Percentiles rank a stretch among this genome's conserved stretches.
Evolutionary conservation across 176 grass and related monocot genomes (phyloP).

Genomic region (Avena sativa): DNA sequence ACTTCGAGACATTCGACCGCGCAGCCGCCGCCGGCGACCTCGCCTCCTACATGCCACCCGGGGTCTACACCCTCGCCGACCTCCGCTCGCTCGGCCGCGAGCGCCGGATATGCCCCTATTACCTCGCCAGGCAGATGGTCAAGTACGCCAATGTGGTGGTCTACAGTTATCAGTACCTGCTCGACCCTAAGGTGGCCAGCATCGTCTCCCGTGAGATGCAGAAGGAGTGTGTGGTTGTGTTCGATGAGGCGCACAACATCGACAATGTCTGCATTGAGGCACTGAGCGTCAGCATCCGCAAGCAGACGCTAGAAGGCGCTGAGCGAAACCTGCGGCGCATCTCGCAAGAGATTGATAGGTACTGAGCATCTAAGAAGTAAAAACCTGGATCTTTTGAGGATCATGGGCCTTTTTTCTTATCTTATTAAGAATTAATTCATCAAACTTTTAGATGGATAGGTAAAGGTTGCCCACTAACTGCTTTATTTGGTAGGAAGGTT

Average conservation of each 20-base stretch:
- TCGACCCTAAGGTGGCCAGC: slow-evolving; percentile 92
- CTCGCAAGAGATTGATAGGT: slow-evolving; percentile 88
- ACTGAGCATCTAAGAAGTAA: slow-evolving; percentile 17
- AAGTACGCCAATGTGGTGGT: slow-evolving; percentile 88
- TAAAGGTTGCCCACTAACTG: slow-evolving; percentile 46
- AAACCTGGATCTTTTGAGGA: slow-evolving; percentile 1
- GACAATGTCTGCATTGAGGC: slow-evolving; percentile 96
- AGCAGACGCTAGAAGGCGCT: slow-evolving; percentile 84
- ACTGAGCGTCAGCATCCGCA: slow-evolving; percentile 82
- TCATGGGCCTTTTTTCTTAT: background rate
- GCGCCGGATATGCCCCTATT: slow-evolving; percentile 81
- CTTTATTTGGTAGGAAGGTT: slow-evolving; percentile 97
- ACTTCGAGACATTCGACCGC: slow-evolving; percentile 83
- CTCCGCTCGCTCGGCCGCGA: slow-evolving; percentile 74
- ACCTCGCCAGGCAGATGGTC: slow-evolving; percentile 90
- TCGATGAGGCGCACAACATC: slow-evolving; percentile 98
- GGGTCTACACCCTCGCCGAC: slow-evolving; percentile 85
- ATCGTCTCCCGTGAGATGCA: slow-evolving; percentile 96
- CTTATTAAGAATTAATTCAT: background rate
- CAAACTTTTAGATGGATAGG: background rate
- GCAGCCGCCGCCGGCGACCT: slow-evolving; percentile 59
- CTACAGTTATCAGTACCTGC: slow-evolving; percentile 95
- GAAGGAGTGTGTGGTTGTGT: slow-evolving; percentile 85
- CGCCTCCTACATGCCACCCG: slow-evolving; percentile 66
- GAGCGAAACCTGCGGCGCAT: slow-evolving; percentile 76